Base-by-base conservation (phyloP, 192 early-diverging fungal genomes). In the Kickxella alabastrina region DNA sequence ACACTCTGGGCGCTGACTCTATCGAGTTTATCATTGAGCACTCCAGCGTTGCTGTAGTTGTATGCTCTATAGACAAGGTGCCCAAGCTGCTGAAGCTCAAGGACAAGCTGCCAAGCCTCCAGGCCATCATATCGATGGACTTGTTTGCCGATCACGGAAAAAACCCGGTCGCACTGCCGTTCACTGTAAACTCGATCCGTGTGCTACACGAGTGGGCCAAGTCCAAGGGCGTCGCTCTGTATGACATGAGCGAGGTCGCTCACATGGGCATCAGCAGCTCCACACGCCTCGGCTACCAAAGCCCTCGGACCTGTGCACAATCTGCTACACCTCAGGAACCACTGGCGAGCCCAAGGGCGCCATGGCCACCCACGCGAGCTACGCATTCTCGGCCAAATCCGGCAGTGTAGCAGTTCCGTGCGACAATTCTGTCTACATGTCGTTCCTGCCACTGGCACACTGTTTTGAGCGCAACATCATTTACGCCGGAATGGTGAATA, bases 391-490 rank as follows among this genome's bases (percentile, higher is more conserved):
- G 24, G 52, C 66, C 12, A 68, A 63, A 48, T 38, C 46, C 6
- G 52, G 40, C 17, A 37, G 32, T 8, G 32, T 43, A 14, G 27
- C 41, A 2, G 45, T 44, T 10, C 61, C 51, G 10, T 6, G 38
- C 0, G 28, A 27, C 24, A 32, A 27, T 5, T 45, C 62, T 17
- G 49, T 67, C 6, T 52, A 65, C 7, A 29, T 94, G 48, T 91
- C 90, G 15, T 98, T 94, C 60, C 72, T 98, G 56, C 94, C 94
- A 4, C 78, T 95, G 17, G 91, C 95, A 21, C 95, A 96, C 65
- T 83, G 90, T 29, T 95, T 85, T 65, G 96, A 93, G 60, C 83
- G 87, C 27, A 62, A 73, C 23, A 59, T 71, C 21, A 72, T 88
- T 28, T 63, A 71, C 35, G 52, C 60, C 6, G 67, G 83, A 28